Percentiles rank a stretch among this genome's conserved stretches.
Conservation (phyloP, 2,329 filamentous ascomycete genomes). For the Rutstroemia sydowiana region DNA sequence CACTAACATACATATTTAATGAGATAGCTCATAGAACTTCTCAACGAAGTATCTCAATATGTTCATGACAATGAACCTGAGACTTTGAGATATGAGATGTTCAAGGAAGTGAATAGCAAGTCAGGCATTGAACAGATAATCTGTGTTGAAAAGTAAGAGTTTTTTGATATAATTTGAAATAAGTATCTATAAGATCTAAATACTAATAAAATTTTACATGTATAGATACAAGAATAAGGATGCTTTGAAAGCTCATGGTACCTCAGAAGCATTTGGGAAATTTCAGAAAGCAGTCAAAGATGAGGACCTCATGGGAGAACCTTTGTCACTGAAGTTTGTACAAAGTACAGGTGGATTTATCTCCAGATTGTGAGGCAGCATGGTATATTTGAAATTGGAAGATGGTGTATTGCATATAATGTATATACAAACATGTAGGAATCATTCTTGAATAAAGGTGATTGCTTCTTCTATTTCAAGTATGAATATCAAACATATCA, state of each 20-base stretch:
- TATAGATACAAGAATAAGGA: conserved; percentile 26
- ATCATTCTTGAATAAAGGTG: too few species aligned
- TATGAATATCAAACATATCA: too few species aligned
- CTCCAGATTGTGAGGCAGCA: conserved; percentile 14
- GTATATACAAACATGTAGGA: too few species aligned
- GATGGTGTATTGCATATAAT: not conserved
- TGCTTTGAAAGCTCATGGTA: conserved; percentile 20
- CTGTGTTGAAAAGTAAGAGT: conserved; percentile 27
- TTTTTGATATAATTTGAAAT: too few species aligned
- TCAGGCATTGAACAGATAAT: conserved; percentile 25
- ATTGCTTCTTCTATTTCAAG: too few species aligned
- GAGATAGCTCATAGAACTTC: conserved; percentile 23
- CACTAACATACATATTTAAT: not conserved
- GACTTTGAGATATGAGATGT: conserved; percentile 24
- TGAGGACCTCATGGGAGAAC: conserved; percentile 20
- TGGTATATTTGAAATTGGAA: not conserved
- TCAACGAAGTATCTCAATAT: conserved; percentile 17
- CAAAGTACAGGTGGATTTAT: conserved; percentile 23
- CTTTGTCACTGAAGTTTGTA: conserved; percentile 24
- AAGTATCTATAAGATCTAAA: not conserved
- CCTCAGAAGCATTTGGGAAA: conserved; percentile 17
- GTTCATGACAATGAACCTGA: conserved; percentile 24
- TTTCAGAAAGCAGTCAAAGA: conserved; percentile 20
- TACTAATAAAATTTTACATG: not conserved
- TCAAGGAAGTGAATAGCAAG: conserved; percentile 20